Percentiles rank a stretch among this genome's conserved stretches.
Conservation (phyloP, 139 green algal species). For the Chlorella sp. region DNA sequence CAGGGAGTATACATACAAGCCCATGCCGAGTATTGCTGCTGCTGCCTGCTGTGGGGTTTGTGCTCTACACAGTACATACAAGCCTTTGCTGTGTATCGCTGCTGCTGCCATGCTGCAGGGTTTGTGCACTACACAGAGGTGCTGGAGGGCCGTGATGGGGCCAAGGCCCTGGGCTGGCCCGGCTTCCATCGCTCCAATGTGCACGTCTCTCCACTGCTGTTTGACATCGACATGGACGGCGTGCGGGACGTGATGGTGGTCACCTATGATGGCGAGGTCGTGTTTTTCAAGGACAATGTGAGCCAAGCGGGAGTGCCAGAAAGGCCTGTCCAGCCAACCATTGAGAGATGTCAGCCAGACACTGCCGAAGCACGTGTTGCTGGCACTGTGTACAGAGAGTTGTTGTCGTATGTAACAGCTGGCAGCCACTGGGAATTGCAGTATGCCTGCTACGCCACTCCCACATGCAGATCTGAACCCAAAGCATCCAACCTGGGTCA, state of each 20-base stretch:
- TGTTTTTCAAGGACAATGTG: slow-evolving; percentile 84
- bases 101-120: too few species aligned
- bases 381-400: not conserved
- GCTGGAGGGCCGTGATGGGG: slow-evolving; percentile 75
- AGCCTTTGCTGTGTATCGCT: too few species aligned
- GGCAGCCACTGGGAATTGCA: too few species aligned
- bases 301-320: not conserved
- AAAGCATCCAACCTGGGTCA: too few species aligned
- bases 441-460: too few species aligned
- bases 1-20: too few species aligned
- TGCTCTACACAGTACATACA: too few species aligned
- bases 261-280: slow-evolving; percentile 89
- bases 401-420: too few species aligned
- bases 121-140: slow-evolving; percentile 43
- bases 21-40: too few species aligned
- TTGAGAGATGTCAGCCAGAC: not conserved
- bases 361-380: not conserved
- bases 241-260: slow-evolving; percentile 80
- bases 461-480: too few species aligned
- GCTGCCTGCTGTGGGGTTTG: too few species aligned
- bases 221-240: slow-evolving; percentile 86
- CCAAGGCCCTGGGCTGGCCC: slow-evolving; percentile 67
- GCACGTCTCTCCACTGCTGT: slow-evolving; percentile 86
- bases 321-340: not conserved
- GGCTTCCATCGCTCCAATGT: slow-evolving; percentile 75